Evolutionary conservation across 495 filamentous ascomycete genomes (phyloP).

Genomic region (Cercophora scortea): DNA sequence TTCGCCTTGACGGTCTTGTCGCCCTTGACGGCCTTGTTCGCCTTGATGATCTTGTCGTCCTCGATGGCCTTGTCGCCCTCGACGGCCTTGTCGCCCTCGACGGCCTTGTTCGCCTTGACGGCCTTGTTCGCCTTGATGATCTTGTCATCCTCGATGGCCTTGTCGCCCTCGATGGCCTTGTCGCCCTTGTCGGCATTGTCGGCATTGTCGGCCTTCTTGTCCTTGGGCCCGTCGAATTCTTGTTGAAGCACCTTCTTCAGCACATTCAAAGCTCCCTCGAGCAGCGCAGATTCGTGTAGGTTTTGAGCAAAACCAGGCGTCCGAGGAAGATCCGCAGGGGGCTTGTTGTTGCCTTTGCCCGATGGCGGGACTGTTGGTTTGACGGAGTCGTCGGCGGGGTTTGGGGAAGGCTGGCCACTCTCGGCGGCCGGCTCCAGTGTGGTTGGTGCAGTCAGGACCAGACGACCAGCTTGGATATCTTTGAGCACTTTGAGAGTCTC

Average conservation of each 20-base stretch:
- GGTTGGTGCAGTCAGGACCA: background rate
- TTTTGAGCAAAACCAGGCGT: too few species aligned
- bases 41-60: background rate
- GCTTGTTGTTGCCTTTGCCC: too few species aligned
- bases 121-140: background rate
- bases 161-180: constrained; percentile 1
- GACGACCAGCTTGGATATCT: background rate
- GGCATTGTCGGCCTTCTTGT: background rate
- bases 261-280: background rate
- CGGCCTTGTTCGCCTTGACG: background rate
- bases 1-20: constrained; percentile 15
- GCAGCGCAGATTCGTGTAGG: too few species aligned
- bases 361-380: too few species aligned
- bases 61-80: background rate
- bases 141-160: background rate
- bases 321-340: too few species aligned
- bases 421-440: too few species aligned
- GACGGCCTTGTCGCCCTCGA: background rate
- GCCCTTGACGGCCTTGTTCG: background rate
- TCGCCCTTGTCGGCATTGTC: background rate
- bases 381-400: too few species aligned
- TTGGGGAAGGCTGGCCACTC: too few species aligned
- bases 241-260: background rate
- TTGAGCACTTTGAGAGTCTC: constrained; percentile 4
- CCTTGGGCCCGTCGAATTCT: background rate